Evolutionary conservation across 306 rosid species (phyloP), one percentile per base, ranked within the genome.

Genomic region (Pyrus bretschneideri): DNA sequence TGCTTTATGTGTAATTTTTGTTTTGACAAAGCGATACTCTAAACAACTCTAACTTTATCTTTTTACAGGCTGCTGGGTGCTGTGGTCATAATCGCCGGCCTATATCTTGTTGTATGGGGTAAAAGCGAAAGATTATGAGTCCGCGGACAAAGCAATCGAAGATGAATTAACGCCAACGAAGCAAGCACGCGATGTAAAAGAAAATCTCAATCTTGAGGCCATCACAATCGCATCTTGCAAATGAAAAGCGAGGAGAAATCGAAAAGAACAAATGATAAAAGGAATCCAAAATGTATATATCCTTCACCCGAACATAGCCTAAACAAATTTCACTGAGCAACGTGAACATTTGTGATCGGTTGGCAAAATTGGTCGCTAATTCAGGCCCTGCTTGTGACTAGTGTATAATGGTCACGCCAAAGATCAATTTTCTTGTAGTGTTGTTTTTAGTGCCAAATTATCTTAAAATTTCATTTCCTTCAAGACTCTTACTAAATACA

Each of bases 51-150:
- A 17, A 15, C 18, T 49, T 42, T 7, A 15, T 70, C 49, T 18
- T 51, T 74, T 70, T 82, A 67, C 89, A 95, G 99, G 82, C 44
- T 88, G 68, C 63, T 89, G 1, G 99, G 98, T 60, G 99, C 98
- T 30, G 35, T 46, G 2, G 76, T 91, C 64, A 86, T 96, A 78
- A 83, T 90, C 45, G 77, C 22, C 9, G 97, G 97, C 3, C 69
- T 96, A 6, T 96, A 90, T 57, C 83, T 89, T 17, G 98, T 92
- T 51, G 88, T 92, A 38, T 92, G 98, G 98, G 98, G 98, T 1
- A 90, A 96, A 84, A 87, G 90, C 84, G 19, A 92, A 87, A 83
- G 98, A 96, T 69, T 75, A 80, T 68, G 35, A 54, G 55, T 42
- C 83, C 67, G 42, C 75, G 77, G 55, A 30, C 27, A 31, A 81